Evolutionary conservation across 192 early-diverging fungal species (phyloP).

Genomic region (Backusella australiensis): DNA sequence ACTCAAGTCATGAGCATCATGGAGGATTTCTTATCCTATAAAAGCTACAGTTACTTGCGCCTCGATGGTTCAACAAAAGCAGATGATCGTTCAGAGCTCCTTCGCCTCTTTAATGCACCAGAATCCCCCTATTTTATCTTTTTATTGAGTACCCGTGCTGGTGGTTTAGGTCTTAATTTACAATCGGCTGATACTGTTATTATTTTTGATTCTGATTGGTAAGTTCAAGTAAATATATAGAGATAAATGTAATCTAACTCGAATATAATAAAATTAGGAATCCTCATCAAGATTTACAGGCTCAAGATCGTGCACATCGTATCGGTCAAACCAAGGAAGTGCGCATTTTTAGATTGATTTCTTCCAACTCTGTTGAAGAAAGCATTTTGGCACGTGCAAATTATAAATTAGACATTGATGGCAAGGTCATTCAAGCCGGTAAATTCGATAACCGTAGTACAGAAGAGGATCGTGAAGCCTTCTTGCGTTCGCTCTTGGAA

Average conservation of each 20-base stretch:
- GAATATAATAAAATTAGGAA: slow-evolving; percentile 49
- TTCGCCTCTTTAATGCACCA: slow-evolving; percentile 80
- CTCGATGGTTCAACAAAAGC: slow-evolving; percentile 91
- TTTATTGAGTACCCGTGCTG: slow-evolving; percentile 92
- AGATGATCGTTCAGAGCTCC: slow-evolving; percentile 78
- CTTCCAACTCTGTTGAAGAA: slow-evolving; percentile 91
- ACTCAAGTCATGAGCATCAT: slow-evolving; percentile 94
- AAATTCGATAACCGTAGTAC: slow-evolving; percentile 98
- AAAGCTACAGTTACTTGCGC: slow-evolving; percentile 73
- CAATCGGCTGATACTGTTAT: slow-evolving; percentile 98
- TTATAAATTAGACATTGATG: slow-evolving; percentile 95
- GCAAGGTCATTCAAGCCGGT: slow-evolving; percentile 98
- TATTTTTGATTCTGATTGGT: slow-evolving; percentile 98
- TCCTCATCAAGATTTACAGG: slow-evolving; percentile 97
- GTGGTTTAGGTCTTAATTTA: slow-evolving; percentile 94
- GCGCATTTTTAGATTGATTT: slow-evolving; percentile 89
- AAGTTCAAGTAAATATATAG: neutral
- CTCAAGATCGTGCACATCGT: slow-evolving; percentile 99
- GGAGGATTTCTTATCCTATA: slow-evolving; percentile 88
- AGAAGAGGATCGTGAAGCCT: slow-evolving; percentile 88
- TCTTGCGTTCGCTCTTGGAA: slow-evolving; percentile 82
- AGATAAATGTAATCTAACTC: neutral
- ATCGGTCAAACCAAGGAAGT: slow-evolving; percentile 99
- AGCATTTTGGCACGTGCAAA: slow-evolving; percentile 89
- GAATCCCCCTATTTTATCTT: slow-evolving; percentile 86